Percentiles rank a stretch among this genome's conserved stretches.
These are phyloP conservation scores for Ophiostoma perfectum DNA, from an alignment of 2,329 filamentous ascomycete genomes.

Conservation along the genomic window DNA sequence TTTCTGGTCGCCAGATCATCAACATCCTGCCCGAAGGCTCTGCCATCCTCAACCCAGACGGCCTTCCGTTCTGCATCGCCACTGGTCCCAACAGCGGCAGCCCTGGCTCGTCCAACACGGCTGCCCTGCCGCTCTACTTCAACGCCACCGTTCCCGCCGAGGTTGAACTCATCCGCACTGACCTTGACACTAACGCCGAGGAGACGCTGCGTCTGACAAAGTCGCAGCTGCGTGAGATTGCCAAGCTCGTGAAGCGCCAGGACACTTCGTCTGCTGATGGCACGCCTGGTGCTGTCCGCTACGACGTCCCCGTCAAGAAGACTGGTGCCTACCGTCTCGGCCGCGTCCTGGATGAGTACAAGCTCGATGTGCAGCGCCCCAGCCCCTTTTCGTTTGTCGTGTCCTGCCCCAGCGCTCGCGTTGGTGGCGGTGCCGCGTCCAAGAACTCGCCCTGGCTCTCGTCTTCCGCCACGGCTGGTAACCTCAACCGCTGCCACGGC, in stretches of 20 bases:
- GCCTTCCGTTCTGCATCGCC: slow-evolving; percentile 75
- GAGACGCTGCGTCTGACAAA: slow-evolving; percentile 72
- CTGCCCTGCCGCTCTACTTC: slow-evolving; percentile 70
- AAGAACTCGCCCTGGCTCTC: slow-evolving; percentile 38
- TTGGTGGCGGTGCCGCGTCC: slow-evolving; percentile 41
- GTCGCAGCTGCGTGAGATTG: slow-evolving; percentile 68
- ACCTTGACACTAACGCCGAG: slow-evolving; percentile 69
- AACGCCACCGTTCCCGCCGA: slow-evolving; percentile 87
- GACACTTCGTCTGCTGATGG: slow-evolving; percentile 45
- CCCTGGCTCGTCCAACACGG: slow-evolving; percentile 37
- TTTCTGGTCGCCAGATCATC: slow-evolving; percentile 93
- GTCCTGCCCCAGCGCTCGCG: slow-evolving; percentile 71
- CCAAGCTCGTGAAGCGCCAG: slow-evolving; percentile 58
- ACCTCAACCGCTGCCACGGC: slow-evolving; percentile 61
- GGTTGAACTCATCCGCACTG: slow-evolving; percentile 82
- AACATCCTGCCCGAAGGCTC: slow-evolving; percentile 96
- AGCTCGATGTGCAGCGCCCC: slow-evolving; percentile 79
- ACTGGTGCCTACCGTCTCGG: slow-evolving; percentile 80
- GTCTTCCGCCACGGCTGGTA: slow-evolving; percentile 37
- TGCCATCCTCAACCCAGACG: slow-evolving; percentile 78
- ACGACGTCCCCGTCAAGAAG: slow-evolving; percentile 74
- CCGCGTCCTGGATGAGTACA: slow-evolving; percentile 86
- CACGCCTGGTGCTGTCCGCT: slow-evolving; percentile 53
- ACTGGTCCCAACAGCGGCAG: slow-evolving; percentile 51
- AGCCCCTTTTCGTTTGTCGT: slow-evolving; percentile 78